These are phyloP conservation scores for Cryomyces antarcticus DNA, from an alignment of 495 filamentous ascomycete genomes.

Conservation along the genomic window DNA sequence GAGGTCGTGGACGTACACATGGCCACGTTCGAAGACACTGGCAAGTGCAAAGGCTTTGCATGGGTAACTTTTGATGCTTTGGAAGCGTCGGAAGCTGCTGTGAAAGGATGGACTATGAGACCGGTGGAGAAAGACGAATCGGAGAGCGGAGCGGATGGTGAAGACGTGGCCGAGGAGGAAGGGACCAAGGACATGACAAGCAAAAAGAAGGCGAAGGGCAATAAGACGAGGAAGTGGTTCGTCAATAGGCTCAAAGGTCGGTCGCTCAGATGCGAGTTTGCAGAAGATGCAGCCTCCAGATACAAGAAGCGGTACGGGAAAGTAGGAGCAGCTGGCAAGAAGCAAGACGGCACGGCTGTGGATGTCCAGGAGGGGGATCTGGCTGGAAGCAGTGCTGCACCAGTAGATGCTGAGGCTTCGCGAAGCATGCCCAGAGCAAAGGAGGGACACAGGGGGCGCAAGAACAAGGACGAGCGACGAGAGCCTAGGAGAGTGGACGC, in stretches of 20 bases:
- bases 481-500: constrained; percentile 12
- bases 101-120: constrained; percentile 56
- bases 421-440: background rate
- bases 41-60: constrained; percentile 94
- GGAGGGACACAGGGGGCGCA: background rate
- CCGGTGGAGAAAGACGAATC: constrained; percentile 27
- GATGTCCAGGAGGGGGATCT: background rate
- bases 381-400: background rate
- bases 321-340: constrained; percentile 23
- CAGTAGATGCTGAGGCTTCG: background rate
- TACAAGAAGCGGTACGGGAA: constrained; percentile 90
- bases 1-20: constrained; percentile 58
- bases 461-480: background rate
- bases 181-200: constrained; percentile 15
- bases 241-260: constrained; percentile 64
- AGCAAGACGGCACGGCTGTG: constrained; percentile 3
- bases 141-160: constrained; percentile 18
- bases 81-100: constrained; percentile 53
- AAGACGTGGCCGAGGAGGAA: constrained; percentile 13
- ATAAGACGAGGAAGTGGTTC: constrained; percentile 51
- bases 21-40: constrained; percentile 88
- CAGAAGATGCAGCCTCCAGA: constrained; percentile 65
- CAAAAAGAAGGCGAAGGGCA: constrained; percentile 28
- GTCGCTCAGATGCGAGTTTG: constrained; percentile 70
- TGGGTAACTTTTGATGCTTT: constrained; percentile 80